Base-by-base conservation (phyloP, 495 filamentous ascomycete species). In the Daldinia decipiens region DNA sequence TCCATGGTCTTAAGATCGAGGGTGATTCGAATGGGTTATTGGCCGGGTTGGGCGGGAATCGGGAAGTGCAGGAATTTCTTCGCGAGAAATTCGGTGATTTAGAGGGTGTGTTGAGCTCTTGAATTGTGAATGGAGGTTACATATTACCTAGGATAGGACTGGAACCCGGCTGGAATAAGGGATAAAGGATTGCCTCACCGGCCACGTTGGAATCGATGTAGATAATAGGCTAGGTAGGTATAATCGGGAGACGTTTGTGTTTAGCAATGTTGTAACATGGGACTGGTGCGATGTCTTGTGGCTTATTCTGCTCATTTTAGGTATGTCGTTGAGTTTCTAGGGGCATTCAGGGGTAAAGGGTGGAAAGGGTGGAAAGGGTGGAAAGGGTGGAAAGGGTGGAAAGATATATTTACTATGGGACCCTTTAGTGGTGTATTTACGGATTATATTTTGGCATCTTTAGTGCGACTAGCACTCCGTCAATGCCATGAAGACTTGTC, bases 1-100 rank as follows among this genome's bases (percentile, higher is more conserved):
- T 97, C 68, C 86, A 87, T 7, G 95, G 95, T 6, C 80, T 98
- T 34, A 77, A 76, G 73, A 77, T 84, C 38, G 79, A 80, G 62
- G 82, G 81, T 0, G 58, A 69, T 47, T 39, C 70, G 0, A 52
- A 62, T 3, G 76, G 76, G 4, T 32, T 82, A 13, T 40, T 52
- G 1, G 67, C 62, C 17, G 74, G 76, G 13, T 59, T 67, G 6
- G 75, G 75, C 13, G 75, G 77, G 2, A 79, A 79, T 29, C 26
- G 19, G 3, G 75, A 77, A 55, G 77, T 79, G 0, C 60, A 67
- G 32, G 19, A 54, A n/a, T 79, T 77, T 38, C 67, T 74, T 4
- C 57, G 58, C 31, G 73, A 77, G 17, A 74, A 62, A 24, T 76
- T 79, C 27, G 73, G 73, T 26, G 60, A 66, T 12, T 52, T 67